Evolutionary conservation across 2,329 filamentous ascomycete genomes (phyloP).

Genomic region (Xylariales sp.): DNA sequence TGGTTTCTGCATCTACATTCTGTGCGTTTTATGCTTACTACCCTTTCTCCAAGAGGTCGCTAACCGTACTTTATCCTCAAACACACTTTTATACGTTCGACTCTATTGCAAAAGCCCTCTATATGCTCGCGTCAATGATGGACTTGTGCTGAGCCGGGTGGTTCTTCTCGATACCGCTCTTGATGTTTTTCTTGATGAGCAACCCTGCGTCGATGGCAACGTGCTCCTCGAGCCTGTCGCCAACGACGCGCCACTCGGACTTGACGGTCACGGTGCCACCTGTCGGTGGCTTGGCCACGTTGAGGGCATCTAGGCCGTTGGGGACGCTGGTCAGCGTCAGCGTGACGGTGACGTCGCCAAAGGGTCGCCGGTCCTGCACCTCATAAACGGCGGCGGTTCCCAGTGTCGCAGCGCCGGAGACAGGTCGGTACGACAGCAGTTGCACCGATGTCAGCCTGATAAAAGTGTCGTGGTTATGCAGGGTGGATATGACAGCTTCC

Average conservation of each 20-base stretch:
- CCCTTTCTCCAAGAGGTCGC: too few relatives aligned
- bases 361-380: constrained; percentile 30
- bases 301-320: constrained; percentile 18
- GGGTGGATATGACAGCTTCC: constrained; percentile 15
- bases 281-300: constrained; percentile 20
- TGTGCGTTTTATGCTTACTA: too few relatives aligned
- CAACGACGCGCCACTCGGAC: constrained; percentile 9
- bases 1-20: too few relatives aligned
- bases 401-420: constrained; percentile 9
- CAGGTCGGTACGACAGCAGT: constrained; percentile 15
- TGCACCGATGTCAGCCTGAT: constrained; percentile 20
- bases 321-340: constrained; percentile 20
- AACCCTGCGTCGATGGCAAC: constrained; percentile 22
- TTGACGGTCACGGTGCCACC: constrained; percentile 15
- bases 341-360: constrained; percentile 27
- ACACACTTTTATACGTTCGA: too few relatives aligned
- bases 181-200: constrained; percentile 22
- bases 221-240: constrained; percentile 16
- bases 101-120: too few relatives aligned
- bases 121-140: constrained; percentile 13
- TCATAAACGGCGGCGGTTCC: constrained; percentile 17
- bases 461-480: constrained; percentile 44
- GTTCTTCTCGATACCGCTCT: constrained; percentile 21
- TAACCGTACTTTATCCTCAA: too few relatives aligned
- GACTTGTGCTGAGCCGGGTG: constrained; percentile 17